Evolutionary conservation across 2,329 filamentous ascomycete species (phyloP), one percentile per base, ranked within the genome.

Genomic region (Hirsutella rhossiliensis): DNA sequence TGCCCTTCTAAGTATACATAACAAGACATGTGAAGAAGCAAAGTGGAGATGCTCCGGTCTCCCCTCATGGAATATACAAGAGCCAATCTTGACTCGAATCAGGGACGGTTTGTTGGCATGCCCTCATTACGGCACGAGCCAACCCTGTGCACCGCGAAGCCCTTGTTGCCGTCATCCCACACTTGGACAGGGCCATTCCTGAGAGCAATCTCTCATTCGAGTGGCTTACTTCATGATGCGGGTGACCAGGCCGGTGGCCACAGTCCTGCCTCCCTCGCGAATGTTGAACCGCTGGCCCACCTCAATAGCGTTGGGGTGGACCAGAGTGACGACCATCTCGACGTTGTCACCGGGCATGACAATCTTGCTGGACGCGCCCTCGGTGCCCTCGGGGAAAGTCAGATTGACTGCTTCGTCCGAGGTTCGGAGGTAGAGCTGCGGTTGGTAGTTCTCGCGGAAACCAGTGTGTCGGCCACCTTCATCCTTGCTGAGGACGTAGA

Each of bases 261-360:
- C 84, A 48, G 86, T 92, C 56, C 87, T 80, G 58, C 90, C 89
- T 72, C 92, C 92, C 75, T 98, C 92, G 68, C 92, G 87, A 62
- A 98, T 81, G 75, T 97, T 98, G 79, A 98, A 92, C 58, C 92
- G 86, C 74, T 96, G 87, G 56, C 92, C 90, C 50, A 78, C 71
- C 72, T 98, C 92, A 51, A 96, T 69, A 47, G 90, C 90, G 59
- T 94, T 78, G 50, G 90, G 87, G 67, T 84, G 73, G 68, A 87
- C 79, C 61, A 95, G 81, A 57, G 83, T 79, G 64, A 88, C 84
- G 52, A 92, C 72, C 89, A 98, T 96, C 76, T 98, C 92, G 54
- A 95, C 80, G 69, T 98, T 98, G 78, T 98, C 92, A 66, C 92
- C 92, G 43, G 92, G 92, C 88, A 95, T 94, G 67, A 96, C 82